Evolutionary conservation across 1,139 yeast genomes (phyloP).

Genomic region (Hanseniaspora uvarum): DNA sequence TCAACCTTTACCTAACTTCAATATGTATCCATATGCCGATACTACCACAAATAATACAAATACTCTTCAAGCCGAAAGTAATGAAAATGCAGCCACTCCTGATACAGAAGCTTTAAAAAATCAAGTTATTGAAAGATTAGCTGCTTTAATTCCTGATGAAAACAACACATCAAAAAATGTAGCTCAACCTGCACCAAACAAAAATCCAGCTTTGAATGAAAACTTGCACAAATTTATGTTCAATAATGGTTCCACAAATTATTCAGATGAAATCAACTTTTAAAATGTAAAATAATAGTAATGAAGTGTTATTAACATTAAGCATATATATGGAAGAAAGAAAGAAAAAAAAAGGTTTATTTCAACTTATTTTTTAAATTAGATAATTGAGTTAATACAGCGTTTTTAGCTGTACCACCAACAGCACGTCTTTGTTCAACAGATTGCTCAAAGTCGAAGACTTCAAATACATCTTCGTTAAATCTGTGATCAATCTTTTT

Average conservation of each 20-base stretch:
- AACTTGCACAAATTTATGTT: conserved; percentile 14
- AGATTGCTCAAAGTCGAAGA: conserved; percentile 81
- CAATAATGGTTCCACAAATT: conserved; percentile 14
- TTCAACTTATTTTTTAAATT: conserved; percentile 33
- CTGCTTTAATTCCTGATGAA: conserved; percentile 17
- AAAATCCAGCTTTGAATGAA: not conserved
- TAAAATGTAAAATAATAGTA: too few species aligned
- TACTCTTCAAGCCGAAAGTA: conserved; percentile 12
- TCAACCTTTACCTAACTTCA: not conserved
- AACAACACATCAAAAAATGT: not conserved
- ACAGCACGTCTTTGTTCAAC: conserved; percentile 94
- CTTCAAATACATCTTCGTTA: conserved; percentile 65
- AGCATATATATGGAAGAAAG: too few species aligned
- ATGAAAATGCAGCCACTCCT: conserved; percentile 1
- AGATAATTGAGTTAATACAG: conserved; percentile 67
- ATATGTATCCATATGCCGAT: not conserved
- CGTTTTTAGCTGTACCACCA: conserved; percentile 92
- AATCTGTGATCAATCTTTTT: conserved; percentile 71
- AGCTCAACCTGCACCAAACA: not conserved
- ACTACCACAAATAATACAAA: not conserved
- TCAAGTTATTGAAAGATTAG: conserved; percentile 20
- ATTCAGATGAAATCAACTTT: conserved; percentile 18
- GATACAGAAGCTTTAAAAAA: conserved; percentile 18
- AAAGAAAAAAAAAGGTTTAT: too few species aligned
- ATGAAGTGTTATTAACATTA: too few species aligned